These are phyloP conservation scores for Cystofilobasidium bisporidii DNA, from an alignment of 768 basidiomycete genomes.

Conservation along the genomic window DNA sequence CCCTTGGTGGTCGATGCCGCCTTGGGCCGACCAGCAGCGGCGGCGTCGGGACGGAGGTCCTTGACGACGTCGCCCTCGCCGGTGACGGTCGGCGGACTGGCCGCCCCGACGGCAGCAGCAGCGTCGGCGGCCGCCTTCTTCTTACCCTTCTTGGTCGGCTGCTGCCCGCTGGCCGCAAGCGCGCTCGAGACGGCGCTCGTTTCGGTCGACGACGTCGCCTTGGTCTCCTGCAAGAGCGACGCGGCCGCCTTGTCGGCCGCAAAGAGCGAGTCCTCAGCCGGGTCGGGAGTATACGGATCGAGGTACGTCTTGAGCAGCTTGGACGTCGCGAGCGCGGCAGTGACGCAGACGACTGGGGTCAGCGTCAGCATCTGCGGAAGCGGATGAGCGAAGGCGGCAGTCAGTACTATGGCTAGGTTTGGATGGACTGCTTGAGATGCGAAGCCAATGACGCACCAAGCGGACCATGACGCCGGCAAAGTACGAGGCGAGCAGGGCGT, in stretches of 20 bases:
- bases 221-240: slow-evolving; percentile 35
- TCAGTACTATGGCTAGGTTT: no score
- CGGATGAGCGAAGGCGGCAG: neutral
- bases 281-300: slow-evolving; percentile 63
- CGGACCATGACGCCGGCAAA: slow-evolving; percentile 99
- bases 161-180: slow-evolving; percentile 36
- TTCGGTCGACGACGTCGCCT: slow-evolving; percentile 44
- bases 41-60: slow-evolving; percentile 37
- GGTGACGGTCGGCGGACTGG: slow-evolving; percentile 13
- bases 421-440: no score
- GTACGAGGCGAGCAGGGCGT: slow-evolving; percentile 89
- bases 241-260: slow-evolving; percentile 37
- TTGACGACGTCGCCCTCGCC: slow-evolving; percentile 8
- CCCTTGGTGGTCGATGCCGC: neutral
- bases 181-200: slow-evolving; percentile 54
- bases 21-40: slow-evolving; percentile 35
- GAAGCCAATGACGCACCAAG: slow-evolving; percentile 8
- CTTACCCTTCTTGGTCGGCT: slow-evolving; percentile 50
- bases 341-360: slow-evolving; percentile 90
- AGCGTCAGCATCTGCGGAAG: slow-evolving; percentile 74
- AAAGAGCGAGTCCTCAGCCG: slow-evolving; percentile 29
- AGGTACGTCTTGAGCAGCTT: slow-evolving; percentile 80
- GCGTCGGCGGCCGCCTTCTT: slow-evolving; percentile 43
- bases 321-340: slow-evolving; percentile 83
- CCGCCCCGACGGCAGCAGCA: slow-evolving; percentile 23